A percentile compares a stretch with the other conserved stretches of the same genome.
Evolutionary conservation across 2,329 filamentous ascomycete species (phyloP).

Genomic region (Bisporella sp.): DNA sequence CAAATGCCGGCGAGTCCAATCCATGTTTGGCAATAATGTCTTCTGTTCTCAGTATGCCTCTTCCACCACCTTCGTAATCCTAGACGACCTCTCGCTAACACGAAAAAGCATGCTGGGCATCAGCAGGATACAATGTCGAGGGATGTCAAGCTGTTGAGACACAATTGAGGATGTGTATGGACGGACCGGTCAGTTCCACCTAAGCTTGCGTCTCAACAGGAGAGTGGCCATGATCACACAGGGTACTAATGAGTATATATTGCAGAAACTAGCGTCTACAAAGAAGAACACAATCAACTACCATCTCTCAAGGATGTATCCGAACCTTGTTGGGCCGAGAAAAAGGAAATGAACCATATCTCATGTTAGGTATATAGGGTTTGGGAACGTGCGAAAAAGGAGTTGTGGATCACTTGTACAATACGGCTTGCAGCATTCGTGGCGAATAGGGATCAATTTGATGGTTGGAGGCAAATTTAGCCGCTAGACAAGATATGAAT

Average conservation of each 20-base stretch:
- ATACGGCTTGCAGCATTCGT: constrained; percentile 7
- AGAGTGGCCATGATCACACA: no score
- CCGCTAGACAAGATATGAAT: neutral
- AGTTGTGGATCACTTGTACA: constrained; percentile 3
- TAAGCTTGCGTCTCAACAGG: no score
- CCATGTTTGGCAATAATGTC: constrained; percentile 62
- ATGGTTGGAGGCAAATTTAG: neutral
- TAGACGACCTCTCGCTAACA: neutral
- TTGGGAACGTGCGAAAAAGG: neutral
- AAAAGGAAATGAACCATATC: constrained; percentile 47
- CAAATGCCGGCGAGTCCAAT: constrained; percentile 54
- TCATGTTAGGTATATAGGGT: neutral
- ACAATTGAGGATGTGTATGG: constrained; percentile 67
- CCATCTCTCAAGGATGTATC: constrained; percentile 73
- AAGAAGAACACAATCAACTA: constrained; percentile 85
- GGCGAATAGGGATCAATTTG: constrained; percentile 1
- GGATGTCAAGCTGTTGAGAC: constrained; percentile 54
- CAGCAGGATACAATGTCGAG: constrained; percentile 58
- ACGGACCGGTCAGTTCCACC: constrained; percentile 56
- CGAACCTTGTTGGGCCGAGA: constrained; percentile 64
- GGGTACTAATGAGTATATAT: no score
- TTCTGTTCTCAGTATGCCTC: constrained; percentile 53
- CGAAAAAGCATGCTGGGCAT: constrained; percentile 71
- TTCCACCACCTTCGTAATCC: constrained; percentile 5
- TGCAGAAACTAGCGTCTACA: constrained; percentile 45